These are phyloP conservation scores for Dicorynia guianensis DNA, from an alignment of 306 rosid genomes.

Conservation along the genomic window DNA sequence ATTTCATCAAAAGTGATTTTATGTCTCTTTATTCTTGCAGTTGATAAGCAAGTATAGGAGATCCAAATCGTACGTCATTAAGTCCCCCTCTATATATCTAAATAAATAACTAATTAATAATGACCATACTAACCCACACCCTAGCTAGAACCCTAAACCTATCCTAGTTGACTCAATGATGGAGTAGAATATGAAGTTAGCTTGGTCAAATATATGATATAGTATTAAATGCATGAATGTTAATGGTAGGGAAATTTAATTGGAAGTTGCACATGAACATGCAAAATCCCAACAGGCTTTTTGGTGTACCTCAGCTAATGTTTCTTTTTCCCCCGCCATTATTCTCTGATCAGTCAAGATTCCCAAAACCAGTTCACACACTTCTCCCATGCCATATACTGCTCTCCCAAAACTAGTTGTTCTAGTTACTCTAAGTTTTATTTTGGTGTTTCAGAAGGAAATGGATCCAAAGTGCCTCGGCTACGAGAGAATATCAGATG, in stretches of 20 bases:
- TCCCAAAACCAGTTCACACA: constrained; percentile 47
- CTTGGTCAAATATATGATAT: constrained; percentile 29
- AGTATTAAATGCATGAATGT: constrained; percentile 21
- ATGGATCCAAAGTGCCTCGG: constrained; percentile 80
- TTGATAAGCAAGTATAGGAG: too few species aligned
- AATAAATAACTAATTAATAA: constrained; percentile 30
- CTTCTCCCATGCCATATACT: constrained; percentile 22
- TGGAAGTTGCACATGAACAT: constrained; percentile 49
- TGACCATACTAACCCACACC: constrained; percentile 18
- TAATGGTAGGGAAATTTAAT: constrained; percentile 43
- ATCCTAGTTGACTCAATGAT: constrained; percentile 48
- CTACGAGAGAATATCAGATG: constrained; percentile 83
- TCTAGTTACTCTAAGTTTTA: background rate
- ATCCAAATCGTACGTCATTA: too few species aligned
- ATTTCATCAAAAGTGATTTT: too few species aligned
- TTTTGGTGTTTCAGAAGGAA: constrained; percentile 55
- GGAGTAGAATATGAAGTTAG: constrained; percentile 10
- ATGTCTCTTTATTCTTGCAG: too few species aligned
- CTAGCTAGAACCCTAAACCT: constrained; percentile 45
- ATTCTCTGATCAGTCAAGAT: constrained; percentile 59
- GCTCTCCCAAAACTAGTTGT: background rate
- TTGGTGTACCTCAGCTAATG: constrained; percentile 48
- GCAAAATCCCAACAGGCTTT: constrained; percentile 61
- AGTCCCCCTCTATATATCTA: too few species aligned
- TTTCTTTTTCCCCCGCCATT: constrained; percentile 52